Base-by-base conservation (phyloP, 2,329 filamentous ascomycete genomes). In the Claviceps maximensis region DNA sequence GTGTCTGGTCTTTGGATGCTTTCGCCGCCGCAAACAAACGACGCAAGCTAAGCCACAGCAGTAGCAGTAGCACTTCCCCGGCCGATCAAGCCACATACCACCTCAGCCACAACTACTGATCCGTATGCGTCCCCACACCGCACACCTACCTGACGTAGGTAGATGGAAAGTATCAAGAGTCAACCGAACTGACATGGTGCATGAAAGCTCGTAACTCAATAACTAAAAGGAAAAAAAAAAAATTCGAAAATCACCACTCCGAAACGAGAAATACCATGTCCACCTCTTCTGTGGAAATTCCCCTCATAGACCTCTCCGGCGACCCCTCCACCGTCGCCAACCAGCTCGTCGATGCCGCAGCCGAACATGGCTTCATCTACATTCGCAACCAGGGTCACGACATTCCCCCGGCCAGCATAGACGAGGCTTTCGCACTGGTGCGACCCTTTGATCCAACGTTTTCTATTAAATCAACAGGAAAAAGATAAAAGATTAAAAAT, bases 301-400 rank as follows among this genome's bases (percentile, higher is more conserved):
- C 91, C 23, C 73, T 96, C 51, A 88, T 97, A 60, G 86, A 96
- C 66, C 83, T 95, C 4, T 74, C 77, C 19, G 72, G 76, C 5
- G 73, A 84, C 58, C 71, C 77, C 54, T 64, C 65, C n/a, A 67
- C 72, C 47, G 70, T 82, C 21, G 85, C 86, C 50, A 80, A 80
- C 53, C 77, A 82, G 57, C 76, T 97, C 44, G 81, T 96, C 44
- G 78, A 86, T 56, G 91, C 91, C 1, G 90, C 89, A 2, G 79
- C 82, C 40, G 82, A 84, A 52, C 85, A 89, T 69, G 91, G 91
- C 56, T 97, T 97, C 68, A 80, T 96, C 56, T 97, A 93, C 65
- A 82, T 97, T 62, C 84, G 82, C 63, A 90, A 88, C 63, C 77
- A 81, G 23, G 84, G 83, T 45, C 74, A 75, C 13, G 81, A 85